Percentiles rank a stretch among this genome's conserved stretches.
Evolutionary conservation across 768 basidiomycete genomes (phyloP).

Genomic region (Strobilomyces confusus): DNA sequence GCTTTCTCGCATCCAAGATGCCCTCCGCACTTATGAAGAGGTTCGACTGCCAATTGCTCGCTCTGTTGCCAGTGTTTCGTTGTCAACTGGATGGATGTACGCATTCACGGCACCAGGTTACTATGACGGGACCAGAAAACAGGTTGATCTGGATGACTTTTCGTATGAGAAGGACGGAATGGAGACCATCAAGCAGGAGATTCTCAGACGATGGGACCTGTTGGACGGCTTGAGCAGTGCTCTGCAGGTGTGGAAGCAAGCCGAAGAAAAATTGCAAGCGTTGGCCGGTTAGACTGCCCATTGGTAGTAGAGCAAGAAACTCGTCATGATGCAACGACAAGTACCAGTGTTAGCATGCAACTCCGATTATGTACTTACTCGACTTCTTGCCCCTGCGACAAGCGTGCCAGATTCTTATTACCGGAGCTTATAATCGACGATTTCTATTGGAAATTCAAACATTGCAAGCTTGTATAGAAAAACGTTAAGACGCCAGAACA

Average conservation of each 20-base stretch:
- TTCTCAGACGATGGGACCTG: conserved; percentile 15
- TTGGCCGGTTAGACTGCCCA: neutral
- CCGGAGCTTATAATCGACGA: too few species aligned
- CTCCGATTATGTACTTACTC: too few species aligned
- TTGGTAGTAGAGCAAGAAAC: too few species aligned
- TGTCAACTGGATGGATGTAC: neutral
- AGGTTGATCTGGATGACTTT: neutral
- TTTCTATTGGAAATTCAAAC: too few species aligned
- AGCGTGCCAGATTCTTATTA: too few species aligned
- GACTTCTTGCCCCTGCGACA: too few species aligned
- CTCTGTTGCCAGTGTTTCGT: neutral
- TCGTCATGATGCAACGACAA: too few species aligned
- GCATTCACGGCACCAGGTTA: conserved; percentile 1
- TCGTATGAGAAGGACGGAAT: conserved; percentile 18
- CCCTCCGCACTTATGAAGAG: neutral
- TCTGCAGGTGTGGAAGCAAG: conserved; percentile 17
- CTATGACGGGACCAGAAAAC: neutral
- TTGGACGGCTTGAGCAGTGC: conserved; percentile 6
- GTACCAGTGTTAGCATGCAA: too few species aligned
- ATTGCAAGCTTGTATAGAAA: too few species aligned
- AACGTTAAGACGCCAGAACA: too few species aligned
- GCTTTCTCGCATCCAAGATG: neutral
- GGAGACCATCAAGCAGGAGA: conserved; percentile 9
- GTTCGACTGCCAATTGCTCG: neutral
- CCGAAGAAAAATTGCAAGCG: conserved; percentile 2